Evolutionary conservation across 1,284 basidiomycete species (phyloP).

Genomic region (Papiliotrema terrestris): DNA sequence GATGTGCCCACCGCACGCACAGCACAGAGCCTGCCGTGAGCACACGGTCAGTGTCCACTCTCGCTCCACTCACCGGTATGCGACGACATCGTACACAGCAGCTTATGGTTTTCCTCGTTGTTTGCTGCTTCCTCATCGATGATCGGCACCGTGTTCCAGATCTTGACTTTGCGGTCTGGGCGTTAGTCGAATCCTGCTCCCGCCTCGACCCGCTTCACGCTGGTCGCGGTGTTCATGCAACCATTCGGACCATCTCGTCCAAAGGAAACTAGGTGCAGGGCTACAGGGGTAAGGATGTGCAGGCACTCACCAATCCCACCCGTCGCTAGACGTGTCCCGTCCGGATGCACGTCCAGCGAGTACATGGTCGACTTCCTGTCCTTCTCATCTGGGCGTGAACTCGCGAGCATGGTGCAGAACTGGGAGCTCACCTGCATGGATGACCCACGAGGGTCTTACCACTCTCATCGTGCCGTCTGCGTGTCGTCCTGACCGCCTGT

Average conservation of each 20-base stretch:
- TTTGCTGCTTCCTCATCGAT: constrained; percentile 67
- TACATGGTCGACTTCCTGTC: constrained; percentile 82
- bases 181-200: too few species aligned
- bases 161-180: constrained; percentile 84
- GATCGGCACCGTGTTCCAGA: constrained; percentile 95
- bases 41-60: too few species aligned
- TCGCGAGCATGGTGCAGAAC: neutral
- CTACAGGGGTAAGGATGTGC: too few species aligned
- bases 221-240: too few species aligned
- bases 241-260: too few species aligned
- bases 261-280: too few species aligned
- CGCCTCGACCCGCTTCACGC: too few species aligned
- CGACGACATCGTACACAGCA: constrained; percentile 84
- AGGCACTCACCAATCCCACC: constrained; percentile 67
- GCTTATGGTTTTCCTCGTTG: constrained; percentile 75
- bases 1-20: constrained; percentile 92
- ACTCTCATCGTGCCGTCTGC: constrained; percentile 36
- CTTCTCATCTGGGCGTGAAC: constrained; percentile 40
- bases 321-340: constrained; percentile 91
- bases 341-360: constrained; percentile 89
- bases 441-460: constrained; percentile 49
- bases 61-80: constrained; percentile 75
- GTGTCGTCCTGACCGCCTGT: neutral
- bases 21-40: constrained; percentile 68
- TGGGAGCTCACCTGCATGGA: constrained; percentile 30